Percentiles rank a stretch among this genome's conserved stretches.
These are phyloP conservation scores for Lagenidium sp. DNA, from an alignment of 352 stramenopile species.

Conservation along the genomic window DNA sequence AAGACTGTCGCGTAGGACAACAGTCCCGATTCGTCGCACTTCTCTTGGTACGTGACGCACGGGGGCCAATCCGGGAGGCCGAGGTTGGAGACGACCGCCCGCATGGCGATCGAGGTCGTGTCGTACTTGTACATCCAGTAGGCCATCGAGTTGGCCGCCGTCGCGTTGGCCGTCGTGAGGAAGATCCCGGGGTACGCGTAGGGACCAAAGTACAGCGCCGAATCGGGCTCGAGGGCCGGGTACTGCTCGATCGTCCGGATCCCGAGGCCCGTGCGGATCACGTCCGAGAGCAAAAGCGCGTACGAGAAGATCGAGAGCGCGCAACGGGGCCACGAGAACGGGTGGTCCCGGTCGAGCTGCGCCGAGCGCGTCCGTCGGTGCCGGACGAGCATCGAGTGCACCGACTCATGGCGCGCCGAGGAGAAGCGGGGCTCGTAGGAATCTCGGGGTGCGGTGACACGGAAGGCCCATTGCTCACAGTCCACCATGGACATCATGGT, in stretches of 20 bases:
- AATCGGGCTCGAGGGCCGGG: background rate
- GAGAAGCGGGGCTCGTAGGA: no score
- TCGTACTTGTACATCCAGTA: slow-evolving; percentile 10
- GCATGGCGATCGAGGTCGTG: slow-evolving; percentile 4
- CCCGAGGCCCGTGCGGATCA: background rate
- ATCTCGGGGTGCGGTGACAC: no score
- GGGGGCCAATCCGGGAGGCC: background rate
- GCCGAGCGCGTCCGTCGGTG: no score
- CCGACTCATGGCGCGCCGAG: no score
- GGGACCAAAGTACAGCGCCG: slow-evolving; percentile 3
- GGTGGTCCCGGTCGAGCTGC: slow-evolving; percentile 1
- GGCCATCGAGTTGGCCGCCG: background rate
- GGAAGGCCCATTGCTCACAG: no score
- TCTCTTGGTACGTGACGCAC: slow-evolving; percentile 3
- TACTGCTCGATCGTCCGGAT: background rate
- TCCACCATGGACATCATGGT: no score
- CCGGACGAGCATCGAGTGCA: no score
- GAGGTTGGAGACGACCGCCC: background rate
- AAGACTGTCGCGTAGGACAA: background rate
- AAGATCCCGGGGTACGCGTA: background rate
- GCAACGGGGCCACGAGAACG: slow-evolving; percentile 1
- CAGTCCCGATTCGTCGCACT: background rate
- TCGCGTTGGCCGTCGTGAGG: slow-evolving; percentile 1
- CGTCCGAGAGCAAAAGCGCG: slow-evolving; percentile 1
- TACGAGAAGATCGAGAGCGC: slow-evolving; percentile 4